Evolutionary conservation across 306 rosid species (phyloP), one percentile per base, ranked within the genome.

Genomic region (Sophora flavescens): DNA sequence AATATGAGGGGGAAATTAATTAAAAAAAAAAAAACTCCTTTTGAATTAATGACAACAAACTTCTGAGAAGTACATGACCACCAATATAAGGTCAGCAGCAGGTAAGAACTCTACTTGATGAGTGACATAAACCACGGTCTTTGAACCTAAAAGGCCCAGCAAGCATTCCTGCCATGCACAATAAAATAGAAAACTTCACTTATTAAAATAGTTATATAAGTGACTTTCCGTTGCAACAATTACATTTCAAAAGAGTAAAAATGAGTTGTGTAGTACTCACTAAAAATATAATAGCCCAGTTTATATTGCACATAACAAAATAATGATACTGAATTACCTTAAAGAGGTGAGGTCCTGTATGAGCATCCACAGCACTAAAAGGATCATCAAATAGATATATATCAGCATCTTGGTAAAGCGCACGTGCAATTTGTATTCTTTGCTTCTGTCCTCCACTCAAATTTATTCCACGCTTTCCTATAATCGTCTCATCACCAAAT

Each of bases 391-490:
- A 89, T 68, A 94, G 81, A 86, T 90, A 94, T 70, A 92, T 91
- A 80, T 90, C 97, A 76, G 93, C 91, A 68, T 91, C 97, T 83
- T 89, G 95, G 82, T 94, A 91, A 53, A 91, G 78, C 57, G 97
- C 90, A 9, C 97, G 91, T 1, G 96, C 98, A 47, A 91, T 90
- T 78, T 94, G 98, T 83, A 94, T 82, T 81, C 97, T 90, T 78
- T 94, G 93, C 68, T 92, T 92, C 74, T 94, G 97, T 60, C 98
- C 98, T 0, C 98, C 97, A 50, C 98, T 94, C 88, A 94, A 78
- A 89, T 94, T 92, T 86, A 94, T 94, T 50, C 98, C 98, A 64
- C 97, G 83, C 74, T 94, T 97, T 70, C 95, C 97, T 38, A 94
- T 92, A 72, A 92, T 58, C 1, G 98, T 94, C 50, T 92, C 93